Percentiles rank a stretch among this genome's conserved stretches.
phyloP scores from a whole-genome alignment of 192 early-diverging fungal genomes.

The Backusella tuberculispora region DNA sequence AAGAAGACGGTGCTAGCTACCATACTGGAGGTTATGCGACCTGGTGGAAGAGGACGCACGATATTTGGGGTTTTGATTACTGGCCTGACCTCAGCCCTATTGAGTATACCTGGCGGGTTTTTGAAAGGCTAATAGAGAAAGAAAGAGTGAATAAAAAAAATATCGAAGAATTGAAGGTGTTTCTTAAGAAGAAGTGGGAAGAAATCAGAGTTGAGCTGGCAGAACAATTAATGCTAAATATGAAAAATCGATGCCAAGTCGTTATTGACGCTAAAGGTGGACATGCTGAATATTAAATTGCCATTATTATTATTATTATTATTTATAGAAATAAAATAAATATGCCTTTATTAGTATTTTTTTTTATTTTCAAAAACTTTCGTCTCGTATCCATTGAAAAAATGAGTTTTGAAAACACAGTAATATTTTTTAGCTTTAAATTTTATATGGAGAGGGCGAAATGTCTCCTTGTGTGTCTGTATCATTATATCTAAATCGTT shows the following conservation, averaged over 20 bases:
- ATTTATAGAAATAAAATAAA: too few relatives aligned
- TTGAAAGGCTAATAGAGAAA: neutral
- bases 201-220: neutral
- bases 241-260: neutral
- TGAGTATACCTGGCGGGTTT: slow-evolving; percentile 14
- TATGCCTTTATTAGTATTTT: too few relatives aligned
- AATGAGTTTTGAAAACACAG: too few relatives aligned
- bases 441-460: too few relatives aligned
- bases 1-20: slow-evolving; percentile 6
- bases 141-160: neutral
- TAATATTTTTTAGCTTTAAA: too few relatives aligned
- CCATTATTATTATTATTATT: too few relatives aligned
- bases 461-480: too few relatives aligned
- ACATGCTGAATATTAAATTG: too few relatives aligned
- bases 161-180: neutral
- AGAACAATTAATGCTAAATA: neutral
- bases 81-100: slow-evolving; percentile 29
- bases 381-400: too few relatives aligned
- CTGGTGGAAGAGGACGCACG: neutral
- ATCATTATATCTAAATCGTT: too few relatives aligned
- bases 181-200: neutral
- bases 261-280: neutral
- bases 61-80: neutral
- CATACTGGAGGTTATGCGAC: neutral
- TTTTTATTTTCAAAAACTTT: too few relatives aligned